These are phyloP conservation scores for Blastomyces parvus DNA, from an alignment of 2,329 filamentous ascomycete genomes.

Conservation along the genomic window DNA sequence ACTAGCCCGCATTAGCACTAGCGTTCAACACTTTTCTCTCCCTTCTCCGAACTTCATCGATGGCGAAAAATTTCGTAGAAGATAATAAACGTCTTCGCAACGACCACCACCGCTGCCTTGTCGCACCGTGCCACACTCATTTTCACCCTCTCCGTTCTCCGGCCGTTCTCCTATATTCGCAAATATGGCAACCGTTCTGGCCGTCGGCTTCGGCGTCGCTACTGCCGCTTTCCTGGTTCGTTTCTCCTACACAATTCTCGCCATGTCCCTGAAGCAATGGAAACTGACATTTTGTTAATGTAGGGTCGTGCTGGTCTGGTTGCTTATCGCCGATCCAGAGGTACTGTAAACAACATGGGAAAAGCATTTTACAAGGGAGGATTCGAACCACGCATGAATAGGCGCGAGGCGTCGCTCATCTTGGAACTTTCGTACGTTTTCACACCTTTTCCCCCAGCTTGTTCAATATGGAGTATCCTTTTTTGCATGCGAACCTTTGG, in stretches of 20 bases:
- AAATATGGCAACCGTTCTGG: constrained; percentile 37
- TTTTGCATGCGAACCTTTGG: constrained; percentile 1
- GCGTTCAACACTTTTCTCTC: neutral
- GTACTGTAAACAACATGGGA: constrained; percentile 62
- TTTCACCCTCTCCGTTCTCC: neutral
- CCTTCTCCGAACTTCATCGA: neutral
- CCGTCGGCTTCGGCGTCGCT: constrained; percentile 39
- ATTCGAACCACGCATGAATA: constrained; percentile 93
- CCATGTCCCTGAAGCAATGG: neutral
- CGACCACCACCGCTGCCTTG: neutral
- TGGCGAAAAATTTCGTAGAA: neutral
- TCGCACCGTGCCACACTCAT: neutral
- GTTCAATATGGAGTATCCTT: neutral
- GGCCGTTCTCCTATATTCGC: neutral
- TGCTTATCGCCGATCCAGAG: constrained; percentile 70
- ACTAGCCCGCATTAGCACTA: neutral
- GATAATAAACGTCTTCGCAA: neutral
- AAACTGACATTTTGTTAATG: constrained; percentile 14
- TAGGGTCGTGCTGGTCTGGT: constrained; percentile 89
- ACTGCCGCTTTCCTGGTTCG: constrained; percentile 69
- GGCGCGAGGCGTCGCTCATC: constrained; percentile 82
- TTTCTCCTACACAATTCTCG: constrained; percentile 15
- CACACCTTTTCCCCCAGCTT: neutral
- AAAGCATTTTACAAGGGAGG: constrained; percentile 96
- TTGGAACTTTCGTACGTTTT: constrained; percentile 69